A percentile compares a stretch with the other conserved stretches of the same genome.
Conservation (phyloP, 768 basidiomycete genomes). For the Lactarius akahatsu region DNA sequence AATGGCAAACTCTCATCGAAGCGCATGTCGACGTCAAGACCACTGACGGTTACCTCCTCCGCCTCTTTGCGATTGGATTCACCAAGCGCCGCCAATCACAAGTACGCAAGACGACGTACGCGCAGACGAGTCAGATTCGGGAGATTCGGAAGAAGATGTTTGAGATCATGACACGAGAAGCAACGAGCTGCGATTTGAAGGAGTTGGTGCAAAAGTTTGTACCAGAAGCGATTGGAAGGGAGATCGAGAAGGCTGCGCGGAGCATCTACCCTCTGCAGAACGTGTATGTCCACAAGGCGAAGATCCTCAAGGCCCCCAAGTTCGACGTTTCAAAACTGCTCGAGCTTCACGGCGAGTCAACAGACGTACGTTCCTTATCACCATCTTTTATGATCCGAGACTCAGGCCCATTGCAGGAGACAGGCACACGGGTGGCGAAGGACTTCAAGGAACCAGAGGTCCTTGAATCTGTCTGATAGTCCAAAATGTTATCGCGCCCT, state of each 20-base stretch:
- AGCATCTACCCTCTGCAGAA: conserved; percentile 99
- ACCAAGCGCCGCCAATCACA: conserved; percentile 95
- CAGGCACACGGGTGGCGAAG: conserved; percentile 88
- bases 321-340: conserved; percentile 94
- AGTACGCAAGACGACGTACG: conserved; percentile 99
- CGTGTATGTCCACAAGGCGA: conserved; percentile 98
- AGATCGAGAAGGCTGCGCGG: conserved; percentile 97
- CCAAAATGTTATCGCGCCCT: conserved; percentile 29
- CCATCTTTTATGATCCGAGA: conserved; percentile 2
- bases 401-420: conserved; percentile 59
- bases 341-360: conserved; percentile 94
- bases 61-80: conserved; percentile 98
- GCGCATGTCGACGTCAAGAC: conserved; percentile 99
- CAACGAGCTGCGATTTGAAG: conserved; percentile 94
- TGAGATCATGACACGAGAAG: conserved; percentile 96
- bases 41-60: conserved; percentile 98
- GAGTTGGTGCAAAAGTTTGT: conserved; percentile 98
- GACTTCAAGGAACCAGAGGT: conserved; percentile 99
- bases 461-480: conserved; percentile 78
- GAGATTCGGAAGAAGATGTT: conserved; percentile 99
- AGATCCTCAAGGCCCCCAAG: conserved; percentile 98
- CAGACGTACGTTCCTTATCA: conserved; percentile 63
- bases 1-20: conserved; percentile 99
- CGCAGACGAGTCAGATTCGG: conserved; percentile 89
- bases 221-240: conserved; percentile 97